These are phyloP conservation scores for Bretziella fagacearum DNA, from an alignment of 2,329 filamentous ascomycete genomes.

Conservation along the genomic window DNA sequence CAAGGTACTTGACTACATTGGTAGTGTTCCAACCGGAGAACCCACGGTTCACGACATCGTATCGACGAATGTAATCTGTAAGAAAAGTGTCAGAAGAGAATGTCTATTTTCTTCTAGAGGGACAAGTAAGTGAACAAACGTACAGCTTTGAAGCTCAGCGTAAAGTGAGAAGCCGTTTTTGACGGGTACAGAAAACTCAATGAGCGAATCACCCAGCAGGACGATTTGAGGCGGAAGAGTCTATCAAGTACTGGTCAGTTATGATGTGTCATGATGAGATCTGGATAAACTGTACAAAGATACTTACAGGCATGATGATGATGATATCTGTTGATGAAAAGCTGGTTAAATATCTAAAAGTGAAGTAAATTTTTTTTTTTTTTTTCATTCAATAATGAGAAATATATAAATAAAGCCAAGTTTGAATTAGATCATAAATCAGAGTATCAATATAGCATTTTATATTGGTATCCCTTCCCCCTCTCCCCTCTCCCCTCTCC, in stretches of 20 bases:
- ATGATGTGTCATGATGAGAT: too few relatives aligned
- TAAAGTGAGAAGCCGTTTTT: constrained; percentile 57
- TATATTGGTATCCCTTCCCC: too few relatives aligned
- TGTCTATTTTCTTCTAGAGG: neutral
- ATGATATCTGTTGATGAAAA: too few relatives aligned
- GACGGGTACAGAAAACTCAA: constrained; percentile 48
- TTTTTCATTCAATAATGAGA: too few relatives aligned
- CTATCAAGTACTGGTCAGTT: too few relatives aligned
- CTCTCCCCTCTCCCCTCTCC: too few relatives aligned
- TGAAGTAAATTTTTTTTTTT: too few relatives aligned
- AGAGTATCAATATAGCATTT: too few relatives aligned
- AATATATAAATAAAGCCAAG: too few relatives aligned
- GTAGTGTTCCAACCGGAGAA: constrained; percentile 73
- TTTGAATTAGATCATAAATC: too few relatives aligned
- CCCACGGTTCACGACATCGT: constrained; percentile 81
- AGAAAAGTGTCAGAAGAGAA: neutral
- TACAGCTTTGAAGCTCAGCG: constrained; percentile 52
- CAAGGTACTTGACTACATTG: constrained; percentile 52
- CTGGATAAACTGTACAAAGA: neutral
- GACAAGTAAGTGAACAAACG: constrained; percentile 22
- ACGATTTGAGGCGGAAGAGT: constrained; percentile 47
- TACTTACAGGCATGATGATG: neutral
- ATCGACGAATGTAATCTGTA: constrained; percentile 53
- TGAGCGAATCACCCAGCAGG: constrained; percentile 80
- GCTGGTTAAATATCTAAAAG: too few relatives aligned